These are phyloP conservation scores for Platanthera zijinensis DNA, from an alignment of 106 monocot species.

Conservation along the genomic window DNA sequence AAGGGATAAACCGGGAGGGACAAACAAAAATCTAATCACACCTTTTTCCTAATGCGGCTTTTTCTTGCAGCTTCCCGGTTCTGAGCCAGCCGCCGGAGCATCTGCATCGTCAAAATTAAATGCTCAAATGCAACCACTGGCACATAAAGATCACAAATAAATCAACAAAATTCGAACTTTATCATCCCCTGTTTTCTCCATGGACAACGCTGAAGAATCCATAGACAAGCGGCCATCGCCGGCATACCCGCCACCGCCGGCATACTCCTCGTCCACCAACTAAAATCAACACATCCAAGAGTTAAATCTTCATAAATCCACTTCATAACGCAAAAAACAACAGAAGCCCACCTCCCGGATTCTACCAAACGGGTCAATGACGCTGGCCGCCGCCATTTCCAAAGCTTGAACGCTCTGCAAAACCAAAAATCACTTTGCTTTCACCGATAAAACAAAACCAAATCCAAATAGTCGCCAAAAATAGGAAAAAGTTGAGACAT, in stretches of 20 bases:
- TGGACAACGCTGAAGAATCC: conserved; percentile 32
- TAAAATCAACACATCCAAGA: background rate
- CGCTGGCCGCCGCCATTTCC: conserved; percentile 25
- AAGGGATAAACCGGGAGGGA: too few relatives aligned
- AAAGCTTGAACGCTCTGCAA: conserved; percentile 26
- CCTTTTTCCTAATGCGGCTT: conserved; percentile 65
- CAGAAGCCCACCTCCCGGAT: conserved; percentile 17
- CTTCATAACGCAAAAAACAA: background rate
- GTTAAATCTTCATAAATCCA: background rate
- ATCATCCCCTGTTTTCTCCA: conserved; percentile 42
- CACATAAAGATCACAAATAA: background rate
- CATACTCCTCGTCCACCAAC: conserved; percentile 23
- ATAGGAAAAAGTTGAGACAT: background rate
- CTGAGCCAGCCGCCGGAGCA: conserved; percentile 45
- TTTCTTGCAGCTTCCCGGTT: conserved; percentile 69
- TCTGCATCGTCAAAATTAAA: conserved; percentile 15
- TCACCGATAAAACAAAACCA: background rate
- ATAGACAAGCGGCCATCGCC: conserved; percentile 7
- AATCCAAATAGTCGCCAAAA: background rate
- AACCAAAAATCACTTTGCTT: background rate
- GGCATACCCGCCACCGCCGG: background rate
- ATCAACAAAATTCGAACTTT: conserved; percentile 28
- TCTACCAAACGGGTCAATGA: conserved; percentile 26
- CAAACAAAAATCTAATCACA: background rate
- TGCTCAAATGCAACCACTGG: background rate